Conservation (phyloP, 2,329 filamentous ascomycete genomes). For the Cladophialophora immunda region DNA sequence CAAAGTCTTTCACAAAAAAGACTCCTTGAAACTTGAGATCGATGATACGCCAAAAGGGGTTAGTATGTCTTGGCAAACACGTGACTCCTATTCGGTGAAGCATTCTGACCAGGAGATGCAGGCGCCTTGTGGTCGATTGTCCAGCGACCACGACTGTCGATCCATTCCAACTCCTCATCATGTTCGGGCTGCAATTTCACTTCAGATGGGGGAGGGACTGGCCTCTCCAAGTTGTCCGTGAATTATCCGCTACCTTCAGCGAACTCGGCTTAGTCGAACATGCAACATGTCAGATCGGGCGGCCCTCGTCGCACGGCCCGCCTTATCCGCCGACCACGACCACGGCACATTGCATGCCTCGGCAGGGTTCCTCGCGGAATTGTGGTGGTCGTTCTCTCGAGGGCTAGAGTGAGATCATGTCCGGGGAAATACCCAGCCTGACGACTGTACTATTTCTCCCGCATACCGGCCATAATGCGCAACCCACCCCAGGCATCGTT, state of each 20-base stretch:
- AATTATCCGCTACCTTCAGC: background rate
- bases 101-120: background rate
- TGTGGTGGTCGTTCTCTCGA: background rate
- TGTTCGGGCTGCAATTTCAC: background rate
- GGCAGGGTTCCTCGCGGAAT: background rate
- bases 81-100: background rate
- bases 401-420: background rate
- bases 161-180: background rate
- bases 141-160: background rate
- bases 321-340: background rate
- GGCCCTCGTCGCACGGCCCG: background rate
- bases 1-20: background rate
- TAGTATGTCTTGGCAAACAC: background rate
- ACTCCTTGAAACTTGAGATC: background rate
- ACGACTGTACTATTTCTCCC: background rate
- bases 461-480: background rate
- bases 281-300: background rate
- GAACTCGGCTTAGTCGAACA: background rate
- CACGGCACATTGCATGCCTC: background rate
- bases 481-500: background rate
- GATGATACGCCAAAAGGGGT: background rate
- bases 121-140: background rate
- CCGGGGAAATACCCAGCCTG: background rate
- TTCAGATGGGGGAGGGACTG: background rate
- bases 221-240: background rate